Percentiles rank a stretch among this genome's conserved stretches.
Evolutionary conservation across 1,139 yeast species (phyloP).

Genomic region (Protomyces inouyei): DNA sequence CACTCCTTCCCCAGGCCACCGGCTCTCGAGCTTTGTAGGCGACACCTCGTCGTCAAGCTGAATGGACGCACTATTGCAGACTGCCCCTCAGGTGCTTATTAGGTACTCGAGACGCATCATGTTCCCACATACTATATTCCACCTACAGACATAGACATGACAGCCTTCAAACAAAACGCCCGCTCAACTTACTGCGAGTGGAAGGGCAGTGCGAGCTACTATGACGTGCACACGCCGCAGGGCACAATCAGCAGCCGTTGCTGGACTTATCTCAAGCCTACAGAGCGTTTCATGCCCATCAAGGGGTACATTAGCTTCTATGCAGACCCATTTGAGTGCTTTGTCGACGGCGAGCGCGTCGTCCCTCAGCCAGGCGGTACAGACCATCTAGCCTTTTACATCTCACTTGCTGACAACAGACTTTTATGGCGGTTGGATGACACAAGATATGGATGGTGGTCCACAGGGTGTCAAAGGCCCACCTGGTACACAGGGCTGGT

Average conservation of each 20-base stretch:
- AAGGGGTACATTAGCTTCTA: constrained; percentile 23
- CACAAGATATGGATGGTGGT: constrained; percentile 18
- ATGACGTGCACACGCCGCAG: not conserved
- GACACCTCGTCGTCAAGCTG: constrained; percentile 9
- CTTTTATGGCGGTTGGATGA: constrained; percentile 19
- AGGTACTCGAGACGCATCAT: constrained; percentile 26
- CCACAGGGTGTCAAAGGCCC: constrained; percentile 18
- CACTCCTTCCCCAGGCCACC: constrained; percentile 25
- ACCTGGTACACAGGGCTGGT: constrained; percentile 24
- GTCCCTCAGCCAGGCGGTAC: constrained; percentile 19
- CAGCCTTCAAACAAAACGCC: constrained; percentile 1
- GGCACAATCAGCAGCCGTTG: constrained; percentile 6
- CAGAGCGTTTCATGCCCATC: constrained; percentile 4
- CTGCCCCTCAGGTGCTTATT: constrained; percentile 11
- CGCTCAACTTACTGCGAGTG: constrained; percentile 19
- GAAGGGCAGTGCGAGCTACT: constrained; percentile 20
- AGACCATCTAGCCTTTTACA: not conserved
- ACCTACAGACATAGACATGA: constrained; percentile 10
- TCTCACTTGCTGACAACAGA: not conserved
- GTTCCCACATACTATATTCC: constrained; percentile 24
- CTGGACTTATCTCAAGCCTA: constrained; percentile 19
- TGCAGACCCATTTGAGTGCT: constrained; percentile 23
- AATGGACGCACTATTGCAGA: constrained; percentile 10
- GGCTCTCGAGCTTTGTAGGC: constrained; percentile 13
- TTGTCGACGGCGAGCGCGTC: constrained; percentile 16